Evolutionary conservation across 257 asterid species (phyloP).

Genomic region (Solanum sparsipilum): DNA sequence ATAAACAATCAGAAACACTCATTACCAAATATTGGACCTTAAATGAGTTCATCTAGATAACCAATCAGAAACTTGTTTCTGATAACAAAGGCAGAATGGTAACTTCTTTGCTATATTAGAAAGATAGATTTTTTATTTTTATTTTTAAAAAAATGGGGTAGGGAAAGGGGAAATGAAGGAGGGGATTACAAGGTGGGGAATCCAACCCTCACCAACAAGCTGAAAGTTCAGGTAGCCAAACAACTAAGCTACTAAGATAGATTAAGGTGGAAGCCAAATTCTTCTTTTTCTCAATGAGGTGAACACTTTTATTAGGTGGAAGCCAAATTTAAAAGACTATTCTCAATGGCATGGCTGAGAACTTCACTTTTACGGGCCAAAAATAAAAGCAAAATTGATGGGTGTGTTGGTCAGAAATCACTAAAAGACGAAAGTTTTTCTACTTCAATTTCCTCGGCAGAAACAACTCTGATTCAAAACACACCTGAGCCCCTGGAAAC

Average conservation of each 20-base stretch:
- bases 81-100: neutral
- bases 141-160: too few relatives aligned
- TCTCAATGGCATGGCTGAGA: neutral
- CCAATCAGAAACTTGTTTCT: neutral
- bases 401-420: neutral
- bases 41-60: neutral
- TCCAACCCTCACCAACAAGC: too few relatives aligned
- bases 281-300: neutral
- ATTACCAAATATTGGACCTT: neutral
- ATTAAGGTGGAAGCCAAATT: neutral
- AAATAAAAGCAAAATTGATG: neutral
- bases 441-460: neutral
- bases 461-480: neutral
- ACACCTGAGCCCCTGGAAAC: neutral
- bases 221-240: too few relatives aligned
- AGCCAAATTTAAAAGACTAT: neutral
- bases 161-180: too few relatives aligned
- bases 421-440: neutral
- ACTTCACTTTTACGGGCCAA: neutral
- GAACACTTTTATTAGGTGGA: neutral
- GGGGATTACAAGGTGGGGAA: too few relatives aligned
- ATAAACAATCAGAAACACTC: neutral
- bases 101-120: neutral
- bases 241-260: too few relatives aligned
- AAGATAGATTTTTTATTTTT: neutral